Evolutionary conservation across 768 basidiomycete genomes (phyloP).

Genomic region (Suillus decipiens): DNA sequence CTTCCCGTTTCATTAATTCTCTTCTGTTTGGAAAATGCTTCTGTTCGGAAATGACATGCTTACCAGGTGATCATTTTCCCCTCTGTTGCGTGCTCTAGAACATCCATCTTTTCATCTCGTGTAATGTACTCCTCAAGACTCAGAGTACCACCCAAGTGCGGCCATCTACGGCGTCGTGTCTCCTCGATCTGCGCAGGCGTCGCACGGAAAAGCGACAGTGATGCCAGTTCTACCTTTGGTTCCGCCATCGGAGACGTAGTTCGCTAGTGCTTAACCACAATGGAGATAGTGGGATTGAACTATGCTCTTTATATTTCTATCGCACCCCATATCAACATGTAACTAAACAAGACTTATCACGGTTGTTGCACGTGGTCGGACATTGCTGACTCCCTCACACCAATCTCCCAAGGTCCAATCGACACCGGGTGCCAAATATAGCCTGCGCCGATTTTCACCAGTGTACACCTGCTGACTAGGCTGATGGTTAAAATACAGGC

Average conservation of each 20-base stretch:
- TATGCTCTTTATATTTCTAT: neutral
- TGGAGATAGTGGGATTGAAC: neutral
- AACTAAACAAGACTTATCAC: neutral
- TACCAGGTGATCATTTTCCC: conserved; percentile 56
- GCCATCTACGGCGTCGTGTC: conserved; percentile 40
- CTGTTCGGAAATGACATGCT: neutral
- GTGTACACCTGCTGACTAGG: neutral
- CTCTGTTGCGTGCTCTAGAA: conserved; percentile 43
- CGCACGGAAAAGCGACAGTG: conserved; percentile 48
- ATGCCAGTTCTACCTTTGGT: conserved; percentile 18
- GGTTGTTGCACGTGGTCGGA: neutral
- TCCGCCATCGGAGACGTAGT: neutral
- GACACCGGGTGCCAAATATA: conserved; percentile 4
- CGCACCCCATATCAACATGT: neutral
- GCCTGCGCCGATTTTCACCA: neutral
- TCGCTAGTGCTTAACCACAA: neutral
- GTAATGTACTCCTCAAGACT: conserved; percentile 48
- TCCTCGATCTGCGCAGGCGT: conserved; percentile 46
- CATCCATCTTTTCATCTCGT: conserved; percentile 41
- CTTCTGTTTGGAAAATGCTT: neutral
- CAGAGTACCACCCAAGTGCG: conserved; percentile 46
- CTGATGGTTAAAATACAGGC: neutral
- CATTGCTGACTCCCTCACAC: neutral
- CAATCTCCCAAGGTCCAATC: neutral
- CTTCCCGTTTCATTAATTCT: conserved; percentile 30